Evolutionary conservation across 1,284 basidiomycete genomes (phyloP).

Genomic region (Cutaneotrichosporon sp.): DNA sequence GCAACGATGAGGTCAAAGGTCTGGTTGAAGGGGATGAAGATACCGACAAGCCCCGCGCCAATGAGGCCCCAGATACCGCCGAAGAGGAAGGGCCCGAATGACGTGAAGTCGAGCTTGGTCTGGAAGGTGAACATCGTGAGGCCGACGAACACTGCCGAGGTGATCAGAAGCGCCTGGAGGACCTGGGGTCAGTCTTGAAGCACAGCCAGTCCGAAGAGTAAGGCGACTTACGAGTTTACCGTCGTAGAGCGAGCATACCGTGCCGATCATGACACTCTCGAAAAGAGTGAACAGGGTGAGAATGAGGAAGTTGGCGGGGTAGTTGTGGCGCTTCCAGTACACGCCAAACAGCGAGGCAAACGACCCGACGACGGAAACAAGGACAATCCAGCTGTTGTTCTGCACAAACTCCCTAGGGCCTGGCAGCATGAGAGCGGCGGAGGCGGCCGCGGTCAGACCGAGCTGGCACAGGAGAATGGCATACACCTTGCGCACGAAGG

Average conservation of each 20-base stretch:
- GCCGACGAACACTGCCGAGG: slow-evolving; percentile 54
- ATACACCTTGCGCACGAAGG: slow-evolving; percentile 48
- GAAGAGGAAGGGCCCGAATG: slow-evolving; percentile 44
- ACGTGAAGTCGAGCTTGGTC: slow-evolving; percentile 49
- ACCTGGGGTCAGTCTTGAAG: slow-evolving; percentile 33
- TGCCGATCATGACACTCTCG: slow-evolving; percentile 51
- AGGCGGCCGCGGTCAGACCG: slow-evolving; percentile 33
- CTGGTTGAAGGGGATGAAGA: slow-evolving; percentile 49
- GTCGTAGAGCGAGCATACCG: slow-evolving; percentile 45
- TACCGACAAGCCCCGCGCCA: slow-evolving; percentile 38
- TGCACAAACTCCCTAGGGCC: slow-evolving; percentile 37
- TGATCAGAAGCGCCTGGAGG: slow-evolving; percentile 54
- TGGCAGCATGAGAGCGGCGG: slow-evolving; percentile 30
- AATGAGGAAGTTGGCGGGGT: slow-evolving; percentile 52
- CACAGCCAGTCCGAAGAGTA: neutral
- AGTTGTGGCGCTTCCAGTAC: slow-evolving; percentile 48
- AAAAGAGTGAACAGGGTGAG: slow-evolving; percentile 53
- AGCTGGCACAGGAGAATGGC: slow-evolving; percentile 47
- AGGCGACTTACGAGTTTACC: slow-evolving; percentile 36
- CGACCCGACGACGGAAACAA: slow-evolving; percentile 43
- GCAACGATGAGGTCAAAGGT: slow-evolving; percentile 46
- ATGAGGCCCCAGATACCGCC: slow-evolving; percentile 45
- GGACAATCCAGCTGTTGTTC: slow-evolving; percentile 43
- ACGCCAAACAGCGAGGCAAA: slow-evolving; percentile 42
- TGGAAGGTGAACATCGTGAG: slow-evolving; percentile 55